These are phyloP conservation scores for Drechslerella coelobrocha DNA, from an alignment of 2,329 filamentous ascomycete genomes.

Conservation along the genomic window DNA sequence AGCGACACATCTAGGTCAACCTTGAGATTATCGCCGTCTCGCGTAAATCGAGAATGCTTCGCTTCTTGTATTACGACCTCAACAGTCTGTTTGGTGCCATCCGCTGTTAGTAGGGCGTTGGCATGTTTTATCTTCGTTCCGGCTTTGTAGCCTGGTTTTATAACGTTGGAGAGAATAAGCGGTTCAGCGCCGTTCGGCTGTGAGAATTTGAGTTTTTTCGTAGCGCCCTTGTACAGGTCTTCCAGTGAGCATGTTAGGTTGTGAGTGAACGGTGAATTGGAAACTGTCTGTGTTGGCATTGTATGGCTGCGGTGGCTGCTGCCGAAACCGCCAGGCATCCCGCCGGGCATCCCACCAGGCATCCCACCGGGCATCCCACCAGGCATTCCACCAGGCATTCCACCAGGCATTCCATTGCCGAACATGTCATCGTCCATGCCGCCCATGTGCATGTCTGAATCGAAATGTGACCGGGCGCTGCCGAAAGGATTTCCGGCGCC, in stretches of 20 bases:
- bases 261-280: slow-evolving; percentile 71
- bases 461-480: slow-evolving; percentile 3
- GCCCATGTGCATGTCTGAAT: slow-evolving; percentile 45
- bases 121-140: slow-evolving; percentile 97
- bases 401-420: slow-evolving; percentile 3
- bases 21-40: slow-evolving; percentile 93
- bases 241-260: slow-evolving; percentile 97
- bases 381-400: slow-evolving; percentile 15
- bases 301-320: slow-evolving; percentile 26
- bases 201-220: slow-evolving; percentile 79
- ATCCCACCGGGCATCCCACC: slow-evolving; percentile 19
- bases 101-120: slow-evolving; percentile 94
- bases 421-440: slow-evolving; percentile 49
- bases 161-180: slow-evolving; percentile 96
- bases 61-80: slow-evolving; percentile 99
- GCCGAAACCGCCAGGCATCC: slow-evolving; percentile 17
- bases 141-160: slow-evolving; percentile 90
- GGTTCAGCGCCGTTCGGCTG: slow-evolving; percentile 98
- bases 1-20: slow-evolving; percentile 95
- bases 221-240: slow-evolving; percentile 86
- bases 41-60: slow-evolving; percentile 90
- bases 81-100: slow-evolving; percentile 90
- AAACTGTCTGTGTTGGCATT: slow-evolving; percentile 23
- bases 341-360: slow-evolving; percentile 20
- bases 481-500: slow-evolving; percentile 19